Base-by-base conservation (phyloP, 2,329 filamentous ascomycete genomes). In the Neoarthrinium moseri region DNA sequence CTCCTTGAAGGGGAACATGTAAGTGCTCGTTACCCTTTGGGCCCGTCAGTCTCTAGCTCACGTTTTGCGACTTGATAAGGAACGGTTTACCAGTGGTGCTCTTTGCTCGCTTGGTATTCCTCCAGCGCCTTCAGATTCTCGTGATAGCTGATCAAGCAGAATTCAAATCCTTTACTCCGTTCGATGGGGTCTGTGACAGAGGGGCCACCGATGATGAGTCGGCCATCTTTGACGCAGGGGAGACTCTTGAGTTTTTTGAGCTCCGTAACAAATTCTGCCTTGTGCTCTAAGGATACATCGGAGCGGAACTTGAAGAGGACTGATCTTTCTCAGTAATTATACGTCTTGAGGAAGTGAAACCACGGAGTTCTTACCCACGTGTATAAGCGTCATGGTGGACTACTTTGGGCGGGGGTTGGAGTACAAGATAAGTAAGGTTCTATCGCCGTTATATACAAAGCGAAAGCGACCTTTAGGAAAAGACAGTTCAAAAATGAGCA, bases 1-100 rank as follows among this genome's bases (percentile, higher is more conserved):
- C 41, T 80, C 75, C 15, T 71, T 73, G 52, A 68, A 80, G 0
- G 77, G 77, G 59, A 72, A 77, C 6, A 81, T 59, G 41, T 73
- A 74, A 4, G 66, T 70, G 23, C 65, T 71, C 0, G 76, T 80
- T 0, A 80, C 74, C 41, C 77, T 21, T 30, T 11, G 11, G 30
- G 27, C 6, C 7, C n/a, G 22, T 4, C 29, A 30, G 48, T 22
- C n/a, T n/a, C 15, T 29, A 11, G 13, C 6, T 7, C 20, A 15
- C 12, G 5, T 34, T 29, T 22, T 12, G 21, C 18, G 30, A 1
- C 8, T 1, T 11, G n/a, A 26, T 5, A 27, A 6, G 2, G 15
- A 13, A 4, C 1, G 1, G 47, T 58, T 48, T 56, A 74, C 74
- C 67, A 60, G 43, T 76, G 68, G 53, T 81, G 77, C 47, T 81